Evolutionary conservation across 768 basidiomycete species (phyloP), one percentile per base, ranked within the genome.

Genomic region (Podaxis pistillaris): DNA sequence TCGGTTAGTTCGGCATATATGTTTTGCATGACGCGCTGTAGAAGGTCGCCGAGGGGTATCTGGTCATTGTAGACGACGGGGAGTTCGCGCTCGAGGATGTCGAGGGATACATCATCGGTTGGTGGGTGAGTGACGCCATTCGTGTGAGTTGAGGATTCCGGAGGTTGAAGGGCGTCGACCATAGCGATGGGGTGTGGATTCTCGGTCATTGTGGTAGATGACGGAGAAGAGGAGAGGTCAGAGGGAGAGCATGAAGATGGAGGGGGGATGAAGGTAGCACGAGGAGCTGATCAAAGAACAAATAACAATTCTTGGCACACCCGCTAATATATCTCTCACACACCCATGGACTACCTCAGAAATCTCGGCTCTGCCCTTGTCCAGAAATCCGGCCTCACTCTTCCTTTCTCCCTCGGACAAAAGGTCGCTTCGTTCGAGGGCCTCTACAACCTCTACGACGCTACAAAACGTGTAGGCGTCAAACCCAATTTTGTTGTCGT

Each of bases 381-480:
- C 1, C 90, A 93, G 69, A 96, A 95, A 69, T 95, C 95, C 7
- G 95, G 95, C 26, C 82, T 98, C 13, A 90, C 90, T 66, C 80
- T 96, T 24, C 95, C 96, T 0, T 98, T 96, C 70, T 84, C 87
- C 3, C 82, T 97, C 4, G 95, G 94, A 38, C 70, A 81, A 30
- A 90, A 90, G 66, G 83, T 93, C 52, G 72, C 81, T 4, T 83
- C 86, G 22, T 81, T 86, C 61, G 92, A 86, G 62, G 84, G 85
- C 1, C 86, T 95, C 38, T 99, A 94, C 86, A 87, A 81, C 30
- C 78, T 98, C 7, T 90, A 94, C 69, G 93, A 96, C 67, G 97
- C 86, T 33, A 90, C 86, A 26, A 97, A 94, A 78, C 84, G 91
- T 77, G 96, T 96, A 73, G 36, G 70, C 52, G n/a, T 41, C 54